Conservation (phyloP, 225 moss, liverwort and hornwort species). For the Rhytidiadelphus loreus region DNA sequence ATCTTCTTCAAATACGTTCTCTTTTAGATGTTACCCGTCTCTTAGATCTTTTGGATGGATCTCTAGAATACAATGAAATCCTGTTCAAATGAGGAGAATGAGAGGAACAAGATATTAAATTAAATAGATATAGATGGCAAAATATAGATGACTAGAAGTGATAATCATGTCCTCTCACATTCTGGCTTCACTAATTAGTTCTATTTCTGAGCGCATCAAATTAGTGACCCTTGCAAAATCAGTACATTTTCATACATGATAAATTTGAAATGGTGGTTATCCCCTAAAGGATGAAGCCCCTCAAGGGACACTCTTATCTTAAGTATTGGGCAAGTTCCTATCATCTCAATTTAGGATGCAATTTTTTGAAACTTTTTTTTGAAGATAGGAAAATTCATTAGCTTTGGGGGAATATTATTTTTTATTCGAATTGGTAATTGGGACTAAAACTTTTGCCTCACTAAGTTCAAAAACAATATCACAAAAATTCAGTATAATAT, state of each 20-base stretch:
- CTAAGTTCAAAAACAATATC: neutral
- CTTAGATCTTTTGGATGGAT: neutral
- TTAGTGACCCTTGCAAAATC: neutral
- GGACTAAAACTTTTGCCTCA: neutral
- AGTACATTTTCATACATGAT: neutral
- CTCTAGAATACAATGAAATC: no score
- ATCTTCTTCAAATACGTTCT: neutral
- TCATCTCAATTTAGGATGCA: neutral
- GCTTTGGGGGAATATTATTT: no score
- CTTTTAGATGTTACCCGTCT: neutral
- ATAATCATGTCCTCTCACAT: no score
- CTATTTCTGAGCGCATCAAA: neutral
- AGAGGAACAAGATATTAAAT: neutral
- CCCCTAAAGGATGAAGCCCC: neutral
- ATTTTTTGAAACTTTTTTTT: neutral
- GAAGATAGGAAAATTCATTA: neutral
- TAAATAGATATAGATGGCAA: no score
- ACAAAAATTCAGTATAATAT: neutral
- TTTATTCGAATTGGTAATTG: neutral
- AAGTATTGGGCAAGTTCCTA: neutral
- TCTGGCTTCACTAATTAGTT: neutral
- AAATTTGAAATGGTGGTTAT: neutral
- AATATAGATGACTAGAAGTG: neutral
- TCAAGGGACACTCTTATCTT: rapidly evolving
- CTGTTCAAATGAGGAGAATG: neutral